Conservation (phyloP, 257 asterid species). For the Solanum tacnaense region DNA sequence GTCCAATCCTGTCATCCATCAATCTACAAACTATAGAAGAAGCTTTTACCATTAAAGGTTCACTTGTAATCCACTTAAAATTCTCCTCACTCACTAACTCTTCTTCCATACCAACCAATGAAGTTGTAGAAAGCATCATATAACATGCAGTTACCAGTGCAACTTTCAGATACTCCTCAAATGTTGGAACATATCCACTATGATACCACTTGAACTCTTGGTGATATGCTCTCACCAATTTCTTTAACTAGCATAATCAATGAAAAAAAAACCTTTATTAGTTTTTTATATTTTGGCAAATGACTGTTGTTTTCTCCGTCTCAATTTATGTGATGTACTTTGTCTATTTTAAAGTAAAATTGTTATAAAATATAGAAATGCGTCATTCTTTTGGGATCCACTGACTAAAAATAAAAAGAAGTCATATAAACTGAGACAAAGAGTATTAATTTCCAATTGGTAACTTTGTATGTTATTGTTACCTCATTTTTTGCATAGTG, state of each 20-base stretch:
- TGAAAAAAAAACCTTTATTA: neutral
- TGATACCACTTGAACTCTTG: neutral
- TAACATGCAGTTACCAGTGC: neutral
- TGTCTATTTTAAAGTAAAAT: rapidly evolving
- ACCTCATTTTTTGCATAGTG: conserved; percentile 24
- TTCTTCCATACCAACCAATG: conserved; percentile 3
- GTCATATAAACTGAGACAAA: no score
- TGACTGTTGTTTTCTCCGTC: no score
- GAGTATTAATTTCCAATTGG: neutral
- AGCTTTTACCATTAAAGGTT: conserved; percentile 2
- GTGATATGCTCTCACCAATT: neutral
- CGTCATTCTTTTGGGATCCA: no score
- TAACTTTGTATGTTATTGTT: neutral
- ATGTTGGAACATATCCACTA: neutral
- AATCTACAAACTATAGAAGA: neutral
- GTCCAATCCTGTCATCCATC: conserved; percentile 6
- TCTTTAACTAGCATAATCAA: neutral
- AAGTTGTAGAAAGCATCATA: neutral
- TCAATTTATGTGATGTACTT: no score
- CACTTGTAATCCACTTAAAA: conserved; percentile 1
- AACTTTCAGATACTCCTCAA: neutral
- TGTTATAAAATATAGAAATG: no score
- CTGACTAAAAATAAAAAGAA: no score
- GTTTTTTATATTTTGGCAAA: neutral
- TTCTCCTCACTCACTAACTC: neutral